Evolutionary conservation across 2,329 filamentous ascomycete species (phyloP).

Genomic region (Beauveria asiatica): DNA sequence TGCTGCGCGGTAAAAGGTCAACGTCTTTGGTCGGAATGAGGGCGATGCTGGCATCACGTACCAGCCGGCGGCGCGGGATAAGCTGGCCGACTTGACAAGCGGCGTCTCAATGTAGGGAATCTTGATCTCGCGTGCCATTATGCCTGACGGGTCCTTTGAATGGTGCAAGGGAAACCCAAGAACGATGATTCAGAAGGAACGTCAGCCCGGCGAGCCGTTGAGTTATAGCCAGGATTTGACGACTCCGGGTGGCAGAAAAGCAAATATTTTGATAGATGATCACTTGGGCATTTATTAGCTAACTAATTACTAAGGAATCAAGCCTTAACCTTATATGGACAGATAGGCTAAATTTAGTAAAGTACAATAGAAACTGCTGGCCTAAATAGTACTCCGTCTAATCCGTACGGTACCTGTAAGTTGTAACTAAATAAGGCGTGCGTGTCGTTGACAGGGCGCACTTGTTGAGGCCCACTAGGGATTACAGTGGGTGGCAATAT

Average conservation of each 20-base stretch:
- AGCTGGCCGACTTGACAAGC: slow-evolving; percentile 52
- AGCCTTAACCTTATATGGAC: no score
- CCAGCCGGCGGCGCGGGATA: slow-evolving; percentile 62
- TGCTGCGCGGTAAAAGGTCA: slow-evolving; percentile 31
- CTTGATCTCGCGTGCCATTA: slow-evolving; percentile 9
- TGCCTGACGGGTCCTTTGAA: neutral
- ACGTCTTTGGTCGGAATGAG: neutral
- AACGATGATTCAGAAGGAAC: neutral
- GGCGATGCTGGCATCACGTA: slow-evolving; percentile 26
- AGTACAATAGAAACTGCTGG: no score
- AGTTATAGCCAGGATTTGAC: neutral
- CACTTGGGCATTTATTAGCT: no score
- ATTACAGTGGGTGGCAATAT: no score
- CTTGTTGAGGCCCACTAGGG: no score
- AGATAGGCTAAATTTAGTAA: no score
- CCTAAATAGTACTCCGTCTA: no score
- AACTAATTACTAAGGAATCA: no score
- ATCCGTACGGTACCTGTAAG: no score
- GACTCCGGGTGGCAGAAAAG: neutral
- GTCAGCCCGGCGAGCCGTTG: neutral
- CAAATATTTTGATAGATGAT: no score
- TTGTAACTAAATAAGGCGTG: no score
- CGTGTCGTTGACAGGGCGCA: no score
- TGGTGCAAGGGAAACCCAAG: neutral
- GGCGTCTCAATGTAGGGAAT: slow-evolving; percentile 61